Percentiles rank a stretch among this genome's conserved stretches.
Evolutionary conservation across 345 rosid species (phyloP).

Genomic region (Zanthoxylum bungeanum): DNA sequence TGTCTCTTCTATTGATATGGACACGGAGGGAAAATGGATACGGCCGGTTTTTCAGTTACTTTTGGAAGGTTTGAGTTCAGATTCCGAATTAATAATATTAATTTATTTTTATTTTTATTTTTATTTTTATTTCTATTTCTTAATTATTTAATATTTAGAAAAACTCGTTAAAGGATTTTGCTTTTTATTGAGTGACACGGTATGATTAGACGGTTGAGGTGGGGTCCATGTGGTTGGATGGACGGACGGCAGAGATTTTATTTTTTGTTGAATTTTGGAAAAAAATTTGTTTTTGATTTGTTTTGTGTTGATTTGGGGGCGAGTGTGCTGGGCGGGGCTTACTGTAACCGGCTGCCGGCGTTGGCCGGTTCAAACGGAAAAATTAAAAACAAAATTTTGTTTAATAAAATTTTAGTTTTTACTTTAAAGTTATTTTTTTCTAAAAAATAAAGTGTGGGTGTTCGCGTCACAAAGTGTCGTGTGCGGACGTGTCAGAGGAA

Average conservation of each 20-base stretch:
- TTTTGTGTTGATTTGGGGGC: not conserved
- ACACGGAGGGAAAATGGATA: not conserved
- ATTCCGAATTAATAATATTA: not conserved
- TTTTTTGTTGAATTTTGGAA: not conserved
- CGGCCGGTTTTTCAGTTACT: conserved; percentile 24
- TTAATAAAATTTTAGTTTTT: not conserved
- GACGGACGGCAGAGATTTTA: conserved; percentile 12
- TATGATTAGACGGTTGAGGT: not conserved
- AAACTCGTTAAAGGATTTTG: not conserved
- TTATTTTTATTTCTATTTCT: too few relatives aligned
- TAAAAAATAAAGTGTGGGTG: too few relatives aligned
- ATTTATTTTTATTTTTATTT: too few relatives aligned
- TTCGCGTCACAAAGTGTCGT: too few relatives aligned
- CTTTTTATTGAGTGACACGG: not conserved
- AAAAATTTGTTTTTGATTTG: not conserved
- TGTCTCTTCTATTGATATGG: not conserved
- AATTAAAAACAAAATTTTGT: not conserved
- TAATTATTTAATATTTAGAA: not conserved
- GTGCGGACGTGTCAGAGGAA: too few relatives aligned
- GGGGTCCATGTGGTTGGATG: not conserved
- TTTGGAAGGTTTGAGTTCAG: conserved; percentile 12
- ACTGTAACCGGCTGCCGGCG: not conserved
- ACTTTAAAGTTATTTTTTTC: too few relatives aligned
- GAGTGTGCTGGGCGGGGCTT: not conserved
- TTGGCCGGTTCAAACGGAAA: not conserved